A percentile compares a stretch with the other conserved stretches of the same genome.
These are phyloP conservation scores for Sporothrix euskadiensis DNA, from an alignment of 2,329 filamentous ascomycete species.

Conservation along the genomic window DNA sequence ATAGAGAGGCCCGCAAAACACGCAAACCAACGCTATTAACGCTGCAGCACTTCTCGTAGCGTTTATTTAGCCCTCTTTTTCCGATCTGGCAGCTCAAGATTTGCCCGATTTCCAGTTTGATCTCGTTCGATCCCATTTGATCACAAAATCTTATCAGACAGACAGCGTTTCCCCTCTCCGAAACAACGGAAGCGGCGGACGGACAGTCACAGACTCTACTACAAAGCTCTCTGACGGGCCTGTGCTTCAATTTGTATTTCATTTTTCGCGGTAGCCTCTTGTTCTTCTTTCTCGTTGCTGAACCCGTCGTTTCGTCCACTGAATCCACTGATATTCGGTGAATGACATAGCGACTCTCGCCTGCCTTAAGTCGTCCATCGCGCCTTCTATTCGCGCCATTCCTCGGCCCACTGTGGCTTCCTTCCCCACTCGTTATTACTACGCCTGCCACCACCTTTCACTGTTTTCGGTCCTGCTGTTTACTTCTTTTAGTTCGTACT, in stretches of 20 bases:
- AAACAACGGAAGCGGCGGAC: slow-evolving; percentile 10
- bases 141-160: neutral
- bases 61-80: neutral
- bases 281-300: neutral
- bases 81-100: neutral
- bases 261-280: neutral
- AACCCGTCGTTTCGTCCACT: neutral
- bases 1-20: neutral
- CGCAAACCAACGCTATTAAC: neutral
- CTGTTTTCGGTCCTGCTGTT: neutral
- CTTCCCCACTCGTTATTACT: slow-evolving; percentile 4
- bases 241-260: slow-evolving; percentile 1
- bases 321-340: neutral
- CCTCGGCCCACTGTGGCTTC: neutral
- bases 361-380: neutral
- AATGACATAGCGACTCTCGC: neutral
- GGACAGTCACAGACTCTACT: neutral
- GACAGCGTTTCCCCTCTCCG: neutral
- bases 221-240: neutral
- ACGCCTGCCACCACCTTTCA: slow-evolving; percentile 4
- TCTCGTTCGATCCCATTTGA: too few species aligned
- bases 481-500: neutral
- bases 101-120: neutral
- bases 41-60: neutral
- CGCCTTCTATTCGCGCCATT: neutral